Evolutionary conservation across 345 rosid genomes (phyloP), one percentile per base, ranked within the genome.

Genomic region (Populus nigra): DNA sequence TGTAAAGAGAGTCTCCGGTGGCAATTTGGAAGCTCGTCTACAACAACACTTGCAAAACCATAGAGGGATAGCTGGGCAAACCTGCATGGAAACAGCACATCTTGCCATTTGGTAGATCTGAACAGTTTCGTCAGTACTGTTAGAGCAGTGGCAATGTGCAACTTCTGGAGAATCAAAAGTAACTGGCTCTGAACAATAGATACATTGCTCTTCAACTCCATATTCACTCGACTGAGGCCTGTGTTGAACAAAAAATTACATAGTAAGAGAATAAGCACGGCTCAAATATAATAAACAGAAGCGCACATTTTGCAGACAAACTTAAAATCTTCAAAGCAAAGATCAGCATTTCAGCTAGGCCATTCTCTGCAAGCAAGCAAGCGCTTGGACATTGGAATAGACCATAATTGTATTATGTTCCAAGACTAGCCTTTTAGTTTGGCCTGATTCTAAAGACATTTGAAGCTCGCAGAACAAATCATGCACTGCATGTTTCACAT

Each of bases 41-140:
- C 83, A 85, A 81, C 98, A 96, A 81, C 99, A 92, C 78, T 89
- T 88, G 90, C 99, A 96, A 85, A 85, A 84, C 97, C 97, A 91
- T 73, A 83, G 73, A 33, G 99, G 90, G 50, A 78, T 84, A 13
- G 89, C 73, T 39, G 92, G 93, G 85, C 98, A 92, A 70, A 92
- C 91, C 87, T 85, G 89, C 97, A 91, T 88, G 2, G 97, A 89
- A 57, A 86, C 91, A 6, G 91, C 85, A 69, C 97, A 96, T 75
- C 98, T 88, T 71, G 81, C 85, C 77, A 90, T 77, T 80, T 89
- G 86, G 82, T 96, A 97, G 43, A 74, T 84, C 86, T 86, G 83
- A 41, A 75, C 69, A 33, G 12, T 61, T 47, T 77, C 81, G 22
- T 78, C 77, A 43, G 22, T 31, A 67, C 47, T 25, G 23, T 84